Base-by-base conservation (phyloP, 495 filamentous ascomycete genomes). In the Neurospora tetraspora region DNA sequence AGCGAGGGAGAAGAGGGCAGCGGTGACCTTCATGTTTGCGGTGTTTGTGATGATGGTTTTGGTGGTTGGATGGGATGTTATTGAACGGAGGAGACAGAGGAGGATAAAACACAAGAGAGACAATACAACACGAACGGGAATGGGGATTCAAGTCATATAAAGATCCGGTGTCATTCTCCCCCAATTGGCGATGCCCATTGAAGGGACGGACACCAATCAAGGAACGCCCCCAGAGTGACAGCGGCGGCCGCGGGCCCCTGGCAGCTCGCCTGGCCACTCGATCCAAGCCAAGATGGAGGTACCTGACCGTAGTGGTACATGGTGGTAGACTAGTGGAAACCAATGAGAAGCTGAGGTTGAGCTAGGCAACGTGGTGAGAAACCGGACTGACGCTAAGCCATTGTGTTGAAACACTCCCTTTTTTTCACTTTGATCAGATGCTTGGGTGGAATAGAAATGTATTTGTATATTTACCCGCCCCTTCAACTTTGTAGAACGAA, bases 1-100 rank as follows among this genome's bases (percentile, higher is more conserved):
- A 36, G 78, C 75, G 39, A 82, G 76, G 8, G 76, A 69, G 69
- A 83, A 37, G 69, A 83, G 75, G 70, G 71, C 74, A 53, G 79
- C 71, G 23, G 72, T 53, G 73, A 76, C 31, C 81, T 81, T 86
- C 84, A 86, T 86, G 65, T 31, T 79, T 74, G 70, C 43, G 69
- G 70, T 69, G 61, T 72, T 20, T 23, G 7, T 39, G 45, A 27
- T 65, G 36, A n/a, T 39, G 71, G 20, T 27, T 20, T 11, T 37
- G 27, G 36, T 38, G 40, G 72, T 39, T 14, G 65, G 31, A 36
- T 37, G 68, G 38, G 70, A 38, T 20, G 37, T 70, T 43, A 36
- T n/a, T n/a, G 72, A 42, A 39, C 43, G 68, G 69, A 34, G 42
- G 69, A 45, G 43, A 39, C 12, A 7, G 53, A 34, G 27, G 2